Evolutionary conservation across 352 stramenopile species (phyloP).

Genomic region (Globisporangium middletonii): DNA sequence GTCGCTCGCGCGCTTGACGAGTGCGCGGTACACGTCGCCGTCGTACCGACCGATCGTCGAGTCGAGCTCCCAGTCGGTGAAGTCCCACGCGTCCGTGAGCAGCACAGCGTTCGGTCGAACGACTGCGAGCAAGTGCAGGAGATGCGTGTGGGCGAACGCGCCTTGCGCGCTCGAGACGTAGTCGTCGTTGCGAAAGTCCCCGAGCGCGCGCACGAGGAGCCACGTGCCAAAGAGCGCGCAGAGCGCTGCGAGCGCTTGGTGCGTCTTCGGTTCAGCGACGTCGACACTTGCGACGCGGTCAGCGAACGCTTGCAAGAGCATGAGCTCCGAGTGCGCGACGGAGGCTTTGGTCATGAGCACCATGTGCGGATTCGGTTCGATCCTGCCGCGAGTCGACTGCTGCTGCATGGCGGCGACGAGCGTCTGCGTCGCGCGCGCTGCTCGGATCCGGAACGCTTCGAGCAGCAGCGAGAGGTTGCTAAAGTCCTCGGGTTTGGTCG

Average conservation of each 20-base stretch:
- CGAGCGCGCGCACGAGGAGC: conserved; percentile 24
- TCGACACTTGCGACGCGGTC: conserved; percentile 11
- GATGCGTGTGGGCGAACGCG: conserved; percentile 15
- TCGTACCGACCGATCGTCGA: conserved; percentile 71
- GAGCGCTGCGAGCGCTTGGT: conserved; percentile 14
- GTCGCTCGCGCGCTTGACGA: conserved; percentile 36
- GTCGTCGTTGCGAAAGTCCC: conserved; percentile 40
- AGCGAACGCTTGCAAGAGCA: conserved; percentile 20
- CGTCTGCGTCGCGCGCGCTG: conserved; percentile 11
- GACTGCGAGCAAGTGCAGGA: conserved; percentile 21
- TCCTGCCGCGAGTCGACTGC: conserved; percentile 4
- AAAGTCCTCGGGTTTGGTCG: conserved; percentile 16
- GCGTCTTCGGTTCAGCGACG: conserved; percentile 4
- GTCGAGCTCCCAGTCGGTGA: conserved; percentile 56
- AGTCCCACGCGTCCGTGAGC: conserved; percentile 33
- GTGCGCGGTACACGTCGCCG: conserved; percentile 59
- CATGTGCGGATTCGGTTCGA: conserved; percentile 26
- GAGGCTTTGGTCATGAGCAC: conserved; percentile 36
- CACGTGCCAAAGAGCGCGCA: conserved; percentile 24
- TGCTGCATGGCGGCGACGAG: conserved; percentile 11
- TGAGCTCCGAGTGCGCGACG: conserved; percentile 24
- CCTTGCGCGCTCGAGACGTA: conserved; percentile 29
- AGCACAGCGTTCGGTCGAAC: conserved; percentile 35
- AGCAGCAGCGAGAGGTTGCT: conserved; percentile 20
- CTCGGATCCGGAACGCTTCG: conserved; percentile 24